Conservation (phyloP, 352 stramenopile species). For the Globisporangium splendens region DNA sequence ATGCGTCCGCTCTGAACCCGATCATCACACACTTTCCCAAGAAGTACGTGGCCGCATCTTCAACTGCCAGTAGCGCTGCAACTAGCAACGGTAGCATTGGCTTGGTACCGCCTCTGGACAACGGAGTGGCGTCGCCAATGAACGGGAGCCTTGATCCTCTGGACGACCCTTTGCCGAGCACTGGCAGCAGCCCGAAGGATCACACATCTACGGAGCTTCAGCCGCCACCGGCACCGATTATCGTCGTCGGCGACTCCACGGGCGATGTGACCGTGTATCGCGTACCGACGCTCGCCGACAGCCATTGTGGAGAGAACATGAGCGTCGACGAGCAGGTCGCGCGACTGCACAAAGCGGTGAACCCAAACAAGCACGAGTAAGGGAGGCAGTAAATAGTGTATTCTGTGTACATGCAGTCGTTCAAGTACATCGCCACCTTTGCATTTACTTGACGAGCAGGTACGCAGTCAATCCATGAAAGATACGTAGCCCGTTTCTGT, state of each 20-base stretch:
- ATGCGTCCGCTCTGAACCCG: conserved; percentile 78
- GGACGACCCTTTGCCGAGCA: conserved; percentile 1
- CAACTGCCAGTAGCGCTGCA: conserved; percentile 1
- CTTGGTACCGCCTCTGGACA: conserved; percentile 4
- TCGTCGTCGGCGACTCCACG: conserved; percentile 73
- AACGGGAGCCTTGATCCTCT: conserved; percentile 2
- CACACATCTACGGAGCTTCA: conserved; percentile 7
- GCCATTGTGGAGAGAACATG: conserved; percentile 12
- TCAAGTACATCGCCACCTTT: too few species aligned
- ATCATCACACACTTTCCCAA: conserved; percentile 76
- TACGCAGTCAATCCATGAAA: too few species aligned
- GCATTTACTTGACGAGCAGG: too few species aligned
- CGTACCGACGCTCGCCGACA: conserved; percentile 37
- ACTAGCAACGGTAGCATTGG: conserved; percentile 8
- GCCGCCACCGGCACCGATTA: conserved; percentile 40
- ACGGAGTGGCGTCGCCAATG: neutral
- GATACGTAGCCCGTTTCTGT: neutral
- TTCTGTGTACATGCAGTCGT: too few species aligned
- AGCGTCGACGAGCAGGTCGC: conserved; percentile 51
- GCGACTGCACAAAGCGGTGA: conserved; percentile 43
- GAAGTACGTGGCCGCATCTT: conserved; percentile 26
- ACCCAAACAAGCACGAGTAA: conserved; percentile 55
- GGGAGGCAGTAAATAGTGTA: neutral
- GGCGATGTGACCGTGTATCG: conserved; percentile 76
- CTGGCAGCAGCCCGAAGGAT: neutral